Evolutionary conservation across 495 filamentous ascomycete genomes (phyloP).

Genomic region (Aspergillus nanangensis): DNA sequence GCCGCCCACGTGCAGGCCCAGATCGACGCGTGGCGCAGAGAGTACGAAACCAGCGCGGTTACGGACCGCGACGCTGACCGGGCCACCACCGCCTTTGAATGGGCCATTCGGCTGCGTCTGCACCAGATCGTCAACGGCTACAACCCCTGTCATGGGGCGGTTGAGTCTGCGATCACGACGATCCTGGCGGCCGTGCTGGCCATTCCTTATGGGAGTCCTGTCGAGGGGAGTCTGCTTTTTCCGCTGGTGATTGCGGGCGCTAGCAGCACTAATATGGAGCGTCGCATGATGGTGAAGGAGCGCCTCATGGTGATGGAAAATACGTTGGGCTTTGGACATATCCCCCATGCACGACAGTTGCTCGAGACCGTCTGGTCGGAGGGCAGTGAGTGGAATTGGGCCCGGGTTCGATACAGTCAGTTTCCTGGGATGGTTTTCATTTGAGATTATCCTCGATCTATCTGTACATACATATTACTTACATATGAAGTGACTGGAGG

Average conservation of each 20-base stretch:
- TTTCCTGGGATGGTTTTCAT: slow-evolving; percentile 27
- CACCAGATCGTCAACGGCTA: slow-evolving; percentile 28
- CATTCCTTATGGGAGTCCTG: slow-evolving; percentile 21
- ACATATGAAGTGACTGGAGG: background rate
- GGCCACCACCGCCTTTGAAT: slow-evolving; percentile 23
- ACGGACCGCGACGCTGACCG: slow-evolving; percentile 9
- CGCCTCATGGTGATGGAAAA: slow-evolving; percentile 28
- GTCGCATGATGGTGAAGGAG: slow-evolving; percentile 25
- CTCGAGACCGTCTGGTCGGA: slow-evolving; percentile 20
- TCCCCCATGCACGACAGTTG: slow-evolving; percentile 18
- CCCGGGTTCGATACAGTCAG: slow-evolving; percentile 20
- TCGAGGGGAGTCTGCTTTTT: slow-evolving; percentile 24
- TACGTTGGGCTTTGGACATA: slow-evolving; percentile 25
- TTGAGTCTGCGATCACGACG: slow-evolving; percentile 11
- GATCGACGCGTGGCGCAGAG: slow-evolving; percentile 19
- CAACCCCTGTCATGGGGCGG: slow-evolving; percentile 14
- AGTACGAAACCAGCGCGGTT: slow-evolving; percentile 7
- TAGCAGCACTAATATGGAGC: slow-evolving; percentile 16
- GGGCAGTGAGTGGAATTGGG: slow-evolving; percentile 21
- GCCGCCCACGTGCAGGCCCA: slow-evolving; percentile 17
- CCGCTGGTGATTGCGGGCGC: slow-evolving; percentile 26
- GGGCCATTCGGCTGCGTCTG: slow-evolving; percentile 24
- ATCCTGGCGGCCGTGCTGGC: slow-evolving; percentile 18
- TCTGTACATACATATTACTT: background rate
- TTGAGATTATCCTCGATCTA: slow-evolving; percentile 4